A percentile compares a stretch with the other conserved stretches of the same genome.
Conservation (phyloP, 2,329 filamentous ascomycete genomes). For the Phyllosticta citriasiana region DNA sequence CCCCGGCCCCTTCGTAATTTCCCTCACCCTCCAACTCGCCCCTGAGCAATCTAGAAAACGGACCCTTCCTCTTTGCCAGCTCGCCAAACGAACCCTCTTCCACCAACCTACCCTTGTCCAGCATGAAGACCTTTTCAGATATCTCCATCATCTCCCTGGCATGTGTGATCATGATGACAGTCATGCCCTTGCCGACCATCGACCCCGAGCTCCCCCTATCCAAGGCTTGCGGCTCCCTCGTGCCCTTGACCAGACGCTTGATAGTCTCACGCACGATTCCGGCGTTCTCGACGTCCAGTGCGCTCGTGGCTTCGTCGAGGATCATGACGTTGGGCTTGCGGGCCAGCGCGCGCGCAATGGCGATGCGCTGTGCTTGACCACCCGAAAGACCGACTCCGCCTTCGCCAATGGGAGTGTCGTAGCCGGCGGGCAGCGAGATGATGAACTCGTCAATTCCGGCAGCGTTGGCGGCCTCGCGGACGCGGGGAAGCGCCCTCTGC, state of each 20-base stretch:
- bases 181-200: conserved; percentile 38
- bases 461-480: conserved; percentile 40
- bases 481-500: conserved; percentile 33
- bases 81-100: conserved; percentile 59
- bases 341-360: conserved; percentile 69
- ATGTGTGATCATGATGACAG: conserved; percentile 76
- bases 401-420: conserved; percentile 65
- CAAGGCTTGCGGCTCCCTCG: conserved; percentile 7
- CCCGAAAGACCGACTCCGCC: conserved; percentile 65
- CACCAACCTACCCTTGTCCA: conserved; percentile 56
- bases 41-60: conserved; percentile 28
- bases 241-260: conserved; percentile 36
- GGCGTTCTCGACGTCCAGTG: conserved; percentile 62
- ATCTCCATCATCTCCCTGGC: conserved; percentile 76
- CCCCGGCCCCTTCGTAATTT: not conserved
- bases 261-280: conserved; percentile 55
- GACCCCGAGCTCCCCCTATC: not conserved
- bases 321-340: conserved; percentile 63
- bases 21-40: conserved; percentile 16
- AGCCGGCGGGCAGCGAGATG: conserved; percentile 57
- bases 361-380: conserved; percentile 73
- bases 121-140: conserved; percentile 61
- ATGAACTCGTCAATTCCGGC: conserved; percentile 73
- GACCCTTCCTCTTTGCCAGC: conserved; percentile 33
- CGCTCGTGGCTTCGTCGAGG: conserved; percentile 78